Evolutionary conservation across 1,284 basidiomycete species (phyloP), one percentile per base, ranked within the genome.

Genomic region (Trichosporon ovoides): DNA sequence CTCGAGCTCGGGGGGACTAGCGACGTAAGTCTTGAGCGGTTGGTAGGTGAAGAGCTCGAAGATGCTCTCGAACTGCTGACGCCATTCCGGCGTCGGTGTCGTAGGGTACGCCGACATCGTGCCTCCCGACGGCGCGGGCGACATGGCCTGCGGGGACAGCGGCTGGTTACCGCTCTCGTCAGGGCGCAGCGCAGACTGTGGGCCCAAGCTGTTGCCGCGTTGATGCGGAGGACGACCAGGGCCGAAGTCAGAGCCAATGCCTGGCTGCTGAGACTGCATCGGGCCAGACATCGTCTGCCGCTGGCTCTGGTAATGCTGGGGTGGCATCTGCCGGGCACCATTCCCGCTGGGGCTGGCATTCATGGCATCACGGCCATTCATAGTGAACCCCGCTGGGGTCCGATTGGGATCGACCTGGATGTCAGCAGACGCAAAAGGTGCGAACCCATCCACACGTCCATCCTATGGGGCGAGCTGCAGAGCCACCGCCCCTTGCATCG

Each of bases 161-260:
- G 31, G 36, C 56, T 52, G 64, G 11, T 61, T 59, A 2, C 62
- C 55, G 20, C 60, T 43, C 28, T 48, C 50, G 16, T 58, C 33
- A 12, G 55, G 56, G 13, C 51, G 53, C 19, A 52, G 31, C 31
- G 55, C 50, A 20, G 38, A 31, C 13, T 52, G 19, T 28, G 54
- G 33, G 14, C 68, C 77, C 73, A 63, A 76, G 65, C 62, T 77
- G 69, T 56, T 77, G 59, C 56, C 31, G 22, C 53, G 38, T 33
- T 46, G 43, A 40, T 37, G n/a, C 33, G 56, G 88, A 3, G 89
- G 89, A 1, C 90, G 88, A 65, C 91, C 88, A 24, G 43, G 57
- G 34, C 56, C 56, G 37, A 62, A 65, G 18, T 62, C 63, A 28
- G 51, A 48, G 31, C 20, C 16, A 43, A 34, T 18, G 19, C n/a